Evolutionary conservation across 352 stramenopile genomes (phyloP).

Genomic region (Globisporangium recalcitrans): DNA sequence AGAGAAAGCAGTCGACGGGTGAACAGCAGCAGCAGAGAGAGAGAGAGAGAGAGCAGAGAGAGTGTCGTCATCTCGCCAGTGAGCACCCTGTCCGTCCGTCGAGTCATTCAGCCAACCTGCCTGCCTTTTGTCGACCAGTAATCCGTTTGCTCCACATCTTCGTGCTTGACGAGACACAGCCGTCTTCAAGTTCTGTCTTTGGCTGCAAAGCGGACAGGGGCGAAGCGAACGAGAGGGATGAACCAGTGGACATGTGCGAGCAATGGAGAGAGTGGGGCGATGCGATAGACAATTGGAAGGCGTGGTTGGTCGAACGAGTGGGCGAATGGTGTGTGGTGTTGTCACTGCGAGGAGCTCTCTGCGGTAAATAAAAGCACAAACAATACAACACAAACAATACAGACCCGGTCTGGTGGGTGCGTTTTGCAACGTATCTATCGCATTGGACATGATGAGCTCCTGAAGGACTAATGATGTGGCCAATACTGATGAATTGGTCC

Average conservation of each 20-base stretch:
- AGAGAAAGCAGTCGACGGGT: constrained; percentile 17
- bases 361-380: neutral
- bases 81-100: neutral
- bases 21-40: neutral
- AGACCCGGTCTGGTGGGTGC: constrained; percentile 6
- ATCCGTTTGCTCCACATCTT: neutral
- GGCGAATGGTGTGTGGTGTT: neutral
- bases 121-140: neutral
- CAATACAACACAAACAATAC: constrained; percentile 1
- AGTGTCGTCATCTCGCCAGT: neutral
- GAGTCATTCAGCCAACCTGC: neutral
- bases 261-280: neutral
- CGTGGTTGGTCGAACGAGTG: neutral
- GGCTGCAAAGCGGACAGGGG: neutral
- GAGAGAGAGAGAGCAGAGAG: neutral
- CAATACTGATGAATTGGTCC: neutral
- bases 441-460: too few relatives aligned
- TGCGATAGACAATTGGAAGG: neutral
- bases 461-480: neutral
- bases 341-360: neutral
- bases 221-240: neutral
- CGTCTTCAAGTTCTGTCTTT: constrained; percentile 4
- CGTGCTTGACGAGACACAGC: neutral
- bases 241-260: neutral
- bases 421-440: neutral